Base-by-base conservation (phyloP, 1,284 basidiomycete species). In the Fomitopsis schrenkii region DNA sequence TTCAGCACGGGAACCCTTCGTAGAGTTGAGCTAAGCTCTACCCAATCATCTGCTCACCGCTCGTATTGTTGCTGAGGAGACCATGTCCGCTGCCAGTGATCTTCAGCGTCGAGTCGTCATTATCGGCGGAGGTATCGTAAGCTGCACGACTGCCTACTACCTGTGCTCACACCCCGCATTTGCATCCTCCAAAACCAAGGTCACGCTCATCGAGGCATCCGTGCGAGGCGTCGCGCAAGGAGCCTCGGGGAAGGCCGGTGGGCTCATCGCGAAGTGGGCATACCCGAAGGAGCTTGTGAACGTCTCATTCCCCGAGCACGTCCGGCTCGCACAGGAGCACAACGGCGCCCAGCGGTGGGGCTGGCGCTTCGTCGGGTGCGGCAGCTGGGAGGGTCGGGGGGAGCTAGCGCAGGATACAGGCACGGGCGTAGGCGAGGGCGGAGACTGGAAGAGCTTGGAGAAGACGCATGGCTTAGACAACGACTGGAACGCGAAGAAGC, bases 191-290 rank as follows among this genome's bases (percentile, higher is more conserved):
- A 72, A 73, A 6, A 76, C 77, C 15, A 77, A 72, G n/a, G 76
- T 91, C 55, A 89, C 82, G 7, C 72, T 98, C 6, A 73, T 97
- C 56, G 95, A 98, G 75, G 89, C 92, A 3, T 93, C 89, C 1
- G 72, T 69, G 8, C 69, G 80, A 46, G 87, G 88, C n/a, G 77
- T 80, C 19, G 88, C 87, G 0, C 87, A 89, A 64, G 88, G 90
- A 0, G 93, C 95, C 0, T 92, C 88, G 0, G 95, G 95, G 5
- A 97, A 97, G 72, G 91, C 93, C 0, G 95, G 94, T 2, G 95
- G 95, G 0, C 87, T 98, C n/a, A 82, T 98, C 26, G 94, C 95
- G 0, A 83, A 83, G 66, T 90, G 88, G 88, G 88, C 88, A 1
- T 90, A 88, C 67, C 88, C 88, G 0, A 82, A 85, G 59, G 90